Evolutionary conservation across 176 grass and related monocot genomes (phyloP).

Genomic region (Hsuehochloa calcarea): DNA sequence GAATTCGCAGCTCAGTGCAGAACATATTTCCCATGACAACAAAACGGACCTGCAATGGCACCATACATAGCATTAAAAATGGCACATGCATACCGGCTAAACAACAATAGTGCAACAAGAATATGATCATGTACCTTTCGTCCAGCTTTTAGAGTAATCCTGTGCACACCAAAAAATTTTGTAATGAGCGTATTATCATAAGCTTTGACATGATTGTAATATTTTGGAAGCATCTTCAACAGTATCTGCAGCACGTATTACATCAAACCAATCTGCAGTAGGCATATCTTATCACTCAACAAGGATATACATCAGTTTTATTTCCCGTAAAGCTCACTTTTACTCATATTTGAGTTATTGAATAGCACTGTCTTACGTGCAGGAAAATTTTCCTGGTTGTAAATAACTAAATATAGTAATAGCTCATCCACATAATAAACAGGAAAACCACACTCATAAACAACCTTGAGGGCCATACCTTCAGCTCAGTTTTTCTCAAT

Average conservation of each 20-base stretch:
- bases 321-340: conserved; percentile 22
- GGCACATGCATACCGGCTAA: conserved; percentile 5
- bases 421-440: background rate
- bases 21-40: conserved; percentile 99
- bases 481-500: conserved; percentile 80
- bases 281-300: conserved; percentile 49
- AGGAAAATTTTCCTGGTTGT: background rate
- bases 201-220: conserved; percentile 95
- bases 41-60: conserved; percentile 73
- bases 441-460: conserved; percentile 24
- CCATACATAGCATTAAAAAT: conserved; percentile 30
- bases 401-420: conserved; percentile 3
- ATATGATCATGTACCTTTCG: conserved; percentile 60
- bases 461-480: conserved; percentile 47
- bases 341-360: conserved; percentile 7
- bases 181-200: conserved; percentile 99
- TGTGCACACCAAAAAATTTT: conserved; percentile 95
- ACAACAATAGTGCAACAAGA: conserved; percentile 20
- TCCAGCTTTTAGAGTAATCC: conserved; percentile 73
- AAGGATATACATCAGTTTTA: conserved; percentile 16
- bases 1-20: conserved; percentile 87
- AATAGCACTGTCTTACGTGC: background rate
- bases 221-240: conserved; percentile 98
- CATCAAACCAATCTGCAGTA: conserved; percentile 67
- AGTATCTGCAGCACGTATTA: conserved; percentile 82